Percentiles rank a stretch among this genome's conserved stretches.
Conservation (phyloP, 1,139 yeast genomes). For the Yamadazyma spencermartinsiae region DNA sequence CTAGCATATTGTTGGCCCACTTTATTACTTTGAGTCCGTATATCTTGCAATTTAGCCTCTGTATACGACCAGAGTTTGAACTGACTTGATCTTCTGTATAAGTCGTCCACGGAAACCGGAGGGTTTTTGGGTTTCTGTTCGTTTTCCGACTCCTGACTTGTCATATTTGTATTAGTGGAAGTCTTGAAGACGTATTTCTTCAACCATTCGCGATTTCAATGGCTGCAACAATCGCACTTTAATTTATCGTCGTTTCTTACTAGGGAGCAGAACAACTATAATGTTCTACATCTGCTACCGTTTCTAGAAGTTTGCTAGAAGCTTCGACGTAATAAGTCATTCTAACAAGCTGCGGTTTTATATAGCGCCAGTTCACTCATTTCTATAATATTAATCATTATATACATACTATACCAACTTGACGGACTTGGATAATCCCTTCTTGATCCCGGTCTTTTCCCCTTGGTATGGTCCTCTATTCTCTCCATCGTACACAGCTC, state of each 20-base stretch:
- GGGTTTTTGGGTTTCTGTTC: constrained; percentile 11
- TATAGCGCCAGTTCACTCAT: too few species aligned
- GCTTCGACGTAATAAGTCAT: too few species aligned
- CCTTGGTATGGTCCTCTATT: constrained; percentile 87
- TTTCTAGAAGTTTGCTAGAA: too few species aligned
- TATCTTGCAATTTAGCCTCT: constrained; percentile 47
- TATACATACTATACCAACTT: constrained; percentile 49
- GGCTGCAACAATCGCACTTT: too few species aligned
- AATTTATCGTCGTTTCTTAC: too few species aligned
- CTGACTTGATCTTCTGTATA: constrained; percentile 85
- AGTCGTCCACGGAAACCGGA: constrained; percentile 66
- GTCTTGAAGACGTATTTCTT: too few species aligned
- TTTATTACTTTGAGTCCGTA: constrained; percentile 50
- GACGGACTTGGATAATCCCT: constrained; percentile 83
- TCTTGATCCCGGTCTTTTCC: constrained; percentile 96
- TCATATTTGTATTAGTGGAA: not conserved
- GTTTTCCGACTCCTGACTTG: not conserved
- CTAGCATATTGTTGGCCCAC: constrained; percentile 48
- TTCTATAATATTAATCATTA: not conserved
- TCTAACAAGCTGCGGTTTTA: too few species aligned
- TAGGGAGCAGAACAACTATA: too few species aligned
- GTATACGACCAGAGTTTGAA: constrained; percentile 85
- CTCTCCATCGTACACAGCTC: constrained; percentile 75
- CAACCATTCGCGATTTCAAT: too few species aligned
- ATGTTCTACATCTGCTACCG: too few species aligned